Base-by-base conservation (phyloP, 306 rosid species). In the Prunus mira region DNA sequence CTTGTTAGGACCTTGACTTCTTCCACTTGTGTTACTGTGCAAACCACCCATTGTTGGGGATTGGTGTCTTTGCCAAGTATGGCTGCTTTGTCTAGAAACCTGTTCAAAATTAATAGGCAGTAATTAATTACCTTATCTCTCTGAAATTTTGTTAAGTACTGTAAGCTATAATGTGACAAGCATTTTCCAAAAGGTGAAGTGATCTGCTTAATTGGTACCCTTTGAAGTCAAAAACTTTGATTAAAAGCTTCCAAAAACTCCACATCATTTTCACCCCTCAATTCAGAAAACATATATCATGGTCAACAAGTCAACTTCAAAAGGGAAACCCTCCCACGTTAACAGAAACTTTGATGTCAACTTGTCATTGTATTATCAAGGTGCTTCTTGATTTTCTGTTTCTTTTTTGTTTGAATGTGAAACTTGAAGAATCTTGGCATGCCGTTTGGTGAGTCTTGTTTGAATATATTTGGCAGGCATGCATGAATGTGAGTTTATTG, bases 1-100 rank as follows among this genome's bases (percentile, higher is more conserved):
- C 98, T 83, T 13, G 86, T 83, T 55, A 93, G 84, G 73, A 89
- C 86, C 82, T 93, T 93, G 6, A 93, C 97, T 86, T 93, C 97
- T 77, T 93, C 97, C 1, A 93, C 92, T 78, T 93, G 97, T 67
- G 97, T 91, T 38, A 91, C 96, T 8, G 89, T 88, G 86, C 98
- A 93, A 3, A 91, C 90, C 15, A 56, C 84, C 96, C 97, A 87
- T 69, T 88, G 50, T 2, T 57, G 34, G 3, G 91, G 79, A 45
- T 84, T 84, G 57, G 73, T 49, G 77, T 64, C 88, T 61, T 78
- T 76, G 47, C 77, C 79, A 20, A 86, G 65, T 70, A 89, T 83
- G 2, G 98, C 93, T 2, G 97, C 97, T 86, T 84, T 91, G 75
- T 91, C 98, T 54, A 93, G 80, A 67, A 46, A 81, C 82, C 97